Evolutionary conservation across 306 rosid species (phyloP).

Genomic region (Cicer cuneatum): DNA sequence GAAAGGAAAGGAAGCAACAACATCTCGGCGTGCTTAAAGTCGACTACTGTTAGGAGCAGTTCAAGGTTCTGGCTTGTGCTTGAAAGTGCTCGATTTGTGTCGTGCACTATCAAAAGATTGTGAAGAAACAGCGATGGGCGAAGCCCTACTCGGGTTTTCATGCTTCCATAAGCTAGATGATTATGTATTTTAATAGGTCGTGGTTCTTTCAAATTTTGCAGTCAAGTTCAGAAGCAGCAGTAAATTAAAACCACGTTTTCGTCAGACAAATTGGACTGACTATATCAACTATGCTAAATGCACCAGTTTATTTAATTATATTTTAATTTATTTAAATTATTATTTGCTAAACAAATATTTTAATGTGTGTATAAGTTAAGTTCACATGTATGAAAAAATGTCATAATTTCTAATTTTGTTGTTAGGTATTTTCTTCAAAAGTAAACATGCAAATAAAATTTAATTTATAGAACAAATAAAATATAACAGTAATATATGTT

Average conservation of each 20-base stretch:
- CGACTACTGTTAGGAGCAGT: slow-evolving; percentile 45
- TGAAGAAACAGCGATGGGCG: slow-evolving; percentile 55
- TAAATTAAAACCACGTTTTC: slow-evolving; percentile 50
- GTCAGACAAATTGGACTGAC: slow-evolving; percentile 43
- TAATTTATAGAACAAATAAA: no score
- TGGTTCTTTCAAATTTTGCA: slow-evolving; percentile 62
- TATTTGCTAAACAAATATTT: not conserved
- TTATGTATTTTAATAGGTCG: slow-evolving; percentile 60
- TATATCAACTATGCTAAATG: slow-evolving; percentile 32
- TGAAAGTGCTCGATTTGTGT: slow-evolving; percentile 35
- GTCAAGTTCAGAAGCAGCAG: slow-evolving; percentile 50
- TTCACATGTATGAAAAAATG: not conserved
- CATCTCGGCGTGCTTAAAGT: slow-evolving; percentile 50
- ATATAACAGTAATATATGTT: no score
- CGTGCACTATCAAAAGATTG: slow-evolving; percentile 53
- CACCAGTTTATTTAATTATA: slow-evolving; percentile 7
- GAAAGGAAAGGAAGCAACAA: slow-evolving; percentile 56
- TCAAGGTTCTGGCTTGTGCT: slow-evolving; percentile 46
- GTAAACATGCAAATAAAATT: no score
- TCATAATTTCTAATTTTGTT: no score
- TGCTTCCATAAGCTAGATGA: slow-evolving; percentile 48
- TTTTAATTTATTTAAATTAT: not conserved
- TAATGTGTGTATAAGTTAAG: not conserved
- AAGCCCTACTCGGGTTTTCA: slow-evolving; percentile 47
- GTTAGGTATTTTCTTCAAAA: no score